Percentiles rank a stretch among this genome's conserved stretches.
These are phyloP conservation scores for Parafenestella ontariensis DNA, from an alignment of 2,329 filamentous ascomycete genomes.

Conservation along the genomic window DNA sequence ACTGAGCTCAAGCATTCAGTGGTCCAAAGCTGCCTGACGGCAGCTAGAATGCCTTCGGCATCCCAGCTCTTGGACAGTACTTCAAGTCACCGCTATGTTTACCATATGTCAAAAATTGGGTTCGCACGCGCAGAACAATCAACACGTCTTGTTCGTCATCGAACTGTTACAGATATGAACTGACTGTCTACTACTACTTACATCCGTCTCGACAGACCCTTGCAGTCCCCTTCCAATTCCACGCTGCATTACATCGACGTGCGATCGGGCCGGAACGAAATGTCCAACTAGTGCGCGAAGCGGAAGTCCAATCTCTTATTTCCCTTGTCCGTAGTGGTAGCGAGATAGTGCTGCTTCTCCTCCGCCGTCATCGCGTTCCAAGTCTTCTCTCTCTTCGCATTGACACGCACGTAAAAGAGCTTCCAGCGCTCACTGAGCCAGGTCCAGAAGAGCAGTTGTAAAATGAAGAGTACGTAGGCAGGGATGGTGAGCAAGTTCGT, in stretches of 20 bases:
- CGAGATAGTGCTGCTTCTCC: slow-evolving; percentile 44
- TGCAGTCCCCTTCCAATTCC: background rate
- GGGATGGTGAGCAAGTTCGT: slow-evolving; percentile 68
- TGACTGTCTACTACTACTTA: background rate
- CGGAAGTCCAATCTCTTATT: slow-evolving; percentile 37
- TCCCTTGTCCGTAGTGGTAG: slow-evolving; percentile 45
- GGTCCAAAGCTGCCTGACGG: too few species aligned
- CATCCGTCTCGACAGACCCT: background rate
- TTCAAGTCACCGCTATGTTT: too few species aligned
- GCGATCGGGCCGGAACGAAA: background rate
- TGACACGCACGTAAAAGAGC: slow-evolving; percentile 42
- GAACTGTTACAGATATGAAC: too few species aligned
- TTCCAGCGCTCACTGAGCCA: slow-evolving; percentile 54
- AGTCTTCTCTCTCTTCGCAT: slow-evolving; percentile 34
- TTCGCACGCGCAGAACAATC: too few species aligned
- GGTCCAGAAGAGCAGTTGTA: slow-evolving; percentile 50
- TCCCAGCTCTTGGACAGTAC: too few species aligned
- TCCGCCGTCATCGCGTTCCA: slow-evolving; percentile 50
- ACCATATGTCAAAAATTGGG: too few species aligned
- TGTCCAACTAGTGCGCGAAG: slow-evolving; percentile 8
- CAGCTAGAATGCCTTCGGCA: too few species aligned
- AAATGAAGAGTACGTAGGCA: slow-evolving; percentile 10
- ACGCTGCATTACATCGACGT: background rate
- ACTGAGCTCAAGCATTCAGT: slow-evolving; percentile 35
- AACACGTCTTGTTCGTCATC: too few species aligned